These are phyloP conservation scores for Zanthoxylum bungeanum DNA, from an alignment of 345 rosid species.

Conservation along the genomic window DNA sequence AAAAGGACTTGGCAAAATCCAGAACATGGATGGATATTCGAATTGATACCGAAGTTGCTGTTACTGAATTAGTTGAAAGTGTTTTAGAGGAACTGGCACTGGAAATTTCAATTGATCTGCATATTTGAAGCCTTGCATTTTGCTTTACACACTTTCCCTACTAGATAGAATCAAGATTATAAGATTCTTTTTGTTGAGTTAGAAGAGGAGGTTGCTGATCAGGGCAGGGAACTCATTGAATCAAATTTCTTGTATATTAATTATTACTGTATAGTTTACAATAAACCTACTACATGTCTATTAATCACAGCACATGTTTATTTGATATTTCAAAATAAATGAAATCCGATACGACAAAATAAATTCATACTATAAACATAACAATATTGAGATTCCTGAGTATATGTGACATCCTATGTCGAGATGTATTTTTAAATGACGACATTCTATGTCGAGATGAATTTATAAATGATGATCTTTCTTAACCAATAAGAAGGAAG, in stretches of 20 bases:
- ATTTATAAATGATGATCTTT: too few species aligned
- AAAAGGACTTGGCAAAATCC: slow-evolving; percentile 48
- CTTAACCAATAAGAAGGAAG: too few species aligned
- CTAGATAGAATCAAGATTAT: not conserved
- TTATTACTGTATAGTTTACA: slow-evolving; percentile 5
- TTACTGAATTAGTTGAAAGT: slow-evolving; percentile 41
- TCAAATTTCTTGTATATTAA: not conserved
- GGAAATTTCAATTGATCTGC: slow-evolving; percentile 36
- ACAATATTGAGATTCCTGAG: not conserved
- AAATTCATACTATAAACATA: not conserved
- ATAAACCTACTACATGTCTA: not conserved
- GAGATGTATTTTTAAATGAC: too few species aligned
- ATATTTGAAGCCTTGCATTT: slow-evolving; percentile 6
- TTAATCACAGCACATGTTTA: not conserved
- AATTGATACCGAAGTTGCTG: slow-evolving; percentile 44
- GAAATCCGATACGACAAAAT: not conserved
- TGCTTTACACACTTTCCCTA: not conserved
- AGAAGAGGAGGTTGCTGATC: not conserved
- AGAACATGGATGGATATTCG: slow-evolving; percentile 44
- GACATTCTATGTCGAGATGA: too few species aligned
- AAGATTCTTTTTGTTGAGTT: not conserved
- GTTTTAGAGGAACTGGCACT: slow-evolving; percentile 46
- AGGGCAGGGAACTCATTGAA: not conserved
- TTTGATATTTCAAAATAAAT: not conserved
- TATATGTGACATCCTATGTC: too few species aligned